phyloP scores from a whole-genome alignment of 2,329 filamentous ascomycete species.

The Trichoderma sp. region DNA sequence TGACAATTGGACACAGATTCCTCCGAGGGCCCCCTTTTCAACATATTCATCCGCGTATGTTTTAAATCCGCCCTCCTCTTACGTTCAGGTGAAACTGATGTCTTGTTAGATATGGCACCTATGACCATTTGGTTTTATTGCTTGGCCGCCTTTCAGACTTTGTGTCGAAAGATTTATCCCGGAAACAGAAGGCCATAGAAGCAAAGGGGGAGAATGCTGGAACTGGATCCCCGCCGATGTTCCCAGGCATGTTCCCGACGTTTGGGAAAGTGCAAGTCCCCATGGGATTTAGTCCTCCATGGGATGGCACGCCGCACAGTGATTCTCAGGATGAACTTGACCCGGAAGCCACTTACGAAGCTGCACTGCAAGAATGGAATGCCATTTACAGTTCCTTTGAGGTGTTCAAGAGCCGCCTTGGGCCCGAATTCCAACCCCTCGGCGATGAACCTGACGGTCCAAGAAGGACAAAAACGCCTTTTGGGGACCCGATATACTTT shows the following conservation, averaged over 20 bases:
- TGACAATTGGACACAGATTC: slow-evolving; percentile 78
- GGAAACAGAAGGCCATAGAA: slow-evolving; percentile 66
- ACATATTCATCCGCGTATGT: slow-evolving; percentile 69
- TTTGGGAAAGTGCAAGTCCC: slow-evolving; percentile 50
- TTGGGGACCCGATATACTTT: slow-evolving; percentile 78
- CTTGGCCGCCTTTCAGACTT: slow-evolving; percentile 79
- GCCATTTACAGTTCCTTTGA: slow-evolving; percentile 70
- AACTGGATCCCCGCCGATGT: slow-evolving; percentile 43
- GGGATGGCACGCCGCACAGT: slow-evolving; percentile 17
- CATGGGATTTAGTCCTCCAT: slow-evolving; percentile 51
- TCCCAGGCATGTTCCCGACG: slow-evolving; percentile 56
- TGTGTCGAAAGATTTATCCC: slow-evolving; percentile 68
- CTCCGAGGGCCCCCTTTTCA: slow-evolving; percentile 77
- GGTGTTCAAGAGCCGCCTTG: slow-evolving; percentile 63
- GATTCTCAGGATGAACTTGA: slow-evolving; percentile 53
- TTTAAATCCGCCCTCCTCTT: too few species aligned
- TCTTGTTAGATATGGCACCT: slow-evolving; percentile 71
- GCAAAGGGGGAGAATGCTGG: slow-evolving; percentile 31
- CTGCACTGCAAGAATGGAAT: slow-evolving; percentile 77
- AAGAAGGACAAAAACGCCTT: slow-evolving; percentile 61
- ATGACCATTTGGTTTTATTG: slow-evolving; percentile 82
- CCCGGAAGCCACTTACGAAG: slow-evolving; percentile 60
- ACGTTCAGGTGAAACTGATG: slow-evolving; percentile 27
- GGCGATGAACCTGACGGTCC: slow-evolving; percentile 62
- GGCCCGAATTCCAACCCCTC: slow-evolving; percentile 73